A percentile compares a stretch with the other conserved stretches of the same genome.
These are phyloP conservation scores for Parastagonospora nodorum DNA, from an alignment of 2,329 filamentous ascomycete genomes.

Conservation along the genomic window DNA sequence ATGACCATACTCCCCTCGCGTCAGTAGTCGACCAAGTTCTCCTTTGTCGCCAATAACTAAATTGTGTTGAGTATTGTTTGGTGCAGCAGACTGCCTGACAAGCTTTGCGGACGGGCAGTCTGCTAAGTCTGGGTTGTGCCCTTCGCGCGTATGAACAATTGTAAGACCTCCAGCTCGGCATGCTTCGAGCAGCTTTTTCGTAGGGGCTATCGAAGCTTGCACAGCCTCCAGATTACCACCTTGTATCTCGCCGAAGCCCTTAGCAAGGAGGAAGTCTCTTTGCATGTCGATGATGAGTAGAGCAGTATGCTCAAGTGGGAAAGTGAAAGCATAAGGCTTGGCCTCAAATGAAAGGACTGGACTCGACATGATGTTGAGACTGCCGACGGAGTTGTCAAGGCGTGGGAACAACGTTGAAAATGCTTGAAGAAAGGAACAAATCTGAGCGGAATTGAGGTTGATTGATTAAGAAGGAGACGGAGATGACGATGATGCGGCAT, in stretches of 20 bases:
- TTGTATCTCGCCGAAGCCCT: conserved; percentile 59
- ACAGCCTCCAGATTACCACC: conserved; percentile 50
- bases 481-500: neutral
- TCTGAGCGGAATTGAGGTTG: neutral
- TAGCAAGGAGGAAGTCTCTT: conserved; percentile 56
- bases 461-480: neutral
- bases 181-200: conserved; percentile 50
- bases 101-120: conserved; percentile 59
- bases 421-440: neutral
- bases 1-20: conserved; percentile 60
- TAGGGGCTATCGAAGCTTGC: conserved; percentile 47
- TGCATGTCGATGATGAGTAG: conserved; percentile 60
- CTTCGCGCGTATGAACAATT: conserved; percentile 57
- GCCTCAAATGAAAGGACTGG: conserved; percentile 34
- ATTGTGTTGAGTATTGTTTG: conserved; percentile 50
- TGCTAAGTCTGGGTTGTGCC: conserved; percentile 57
- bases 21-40: conserved; percentile 58
- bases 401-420: conserved; percentile 3
- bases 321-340: conserved; percentile 56
- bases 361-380: conserved; percentile 10
- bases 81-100: conserved; percentile 55
- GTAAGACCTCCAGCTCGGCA: conserved; percentile 51
- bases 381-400: neutral
- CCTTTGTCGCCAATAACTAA: conserved; percentile 59
- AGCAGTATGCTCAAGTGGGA: conserved; percentile 53